Conservation (phyloP, 2,329 filamentous ascomycete species). For the Aspergillus transmontanensis region DNA sequence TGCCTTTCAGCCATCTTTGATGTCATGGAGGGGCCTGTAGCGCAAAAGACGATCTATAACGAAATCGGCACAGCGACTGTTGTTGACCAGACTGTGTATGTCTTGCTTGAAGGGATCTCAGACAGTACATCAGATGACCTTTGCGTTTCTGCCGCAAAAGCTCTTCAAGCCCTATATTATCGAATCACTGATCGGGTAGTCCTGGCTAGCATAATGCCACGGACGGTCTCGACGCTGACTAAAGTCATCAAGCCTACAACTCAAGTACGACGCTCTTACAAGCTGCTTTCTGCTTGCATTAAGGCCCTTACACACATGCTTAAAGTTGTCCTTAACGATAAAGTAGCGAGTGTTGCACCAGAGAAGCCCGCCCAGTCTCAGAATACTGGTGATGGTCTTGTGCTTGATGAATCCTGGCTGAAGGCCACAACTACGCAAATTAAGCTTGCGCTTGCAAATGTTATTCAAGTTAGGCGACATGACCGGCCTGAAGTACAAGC, state of each 20-base stretch:
- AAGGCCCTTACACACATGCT: conserved; percentile 57
- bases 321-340: conserved; percentile 50
- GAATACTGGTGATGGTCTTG: conserved; percentile 39
- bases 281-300: conserved; percentile 66
- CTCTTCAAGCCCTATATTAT: conserved; percentile 63
- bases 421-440: conserved; percentile 79
- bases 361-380: conserved; percentile 24
- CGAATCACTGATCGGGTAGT: conserved; percentile 72
- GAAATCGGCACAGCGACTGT: conserved; percentile 68
- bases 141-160: conserved; percentile 69
- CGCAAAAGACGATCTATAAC: conserved; percentile 48
- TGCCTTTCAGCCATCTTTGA: conserved; percentile 69
- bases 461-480: conserved; percentile 74
- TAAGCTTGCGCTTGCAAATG: conserved; percentile 75
- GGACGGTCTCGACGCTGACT: conserved; percentile 79
- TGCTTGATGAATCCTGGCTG: conserved; percentile 66
- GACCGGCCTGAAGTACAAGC: conserved; percentile 68
- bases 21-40: conserved; percentile 54
- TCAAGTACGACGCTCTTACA: conserved; percentile 61
- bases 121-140: conserved; percentile 67
- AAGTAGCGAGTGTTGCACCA: conserved; percentile 25
- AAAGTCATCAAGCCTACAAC: conserved; percentile 72
- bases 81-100: conserved; percentile 78
- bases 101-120: conserved; percentile 73
- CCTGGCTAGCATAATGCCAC: conserved; percentile 82